Evolutionary conservation across 306 rosid species (phyloP).

Genomic region (Quercus glauca): DNA sequence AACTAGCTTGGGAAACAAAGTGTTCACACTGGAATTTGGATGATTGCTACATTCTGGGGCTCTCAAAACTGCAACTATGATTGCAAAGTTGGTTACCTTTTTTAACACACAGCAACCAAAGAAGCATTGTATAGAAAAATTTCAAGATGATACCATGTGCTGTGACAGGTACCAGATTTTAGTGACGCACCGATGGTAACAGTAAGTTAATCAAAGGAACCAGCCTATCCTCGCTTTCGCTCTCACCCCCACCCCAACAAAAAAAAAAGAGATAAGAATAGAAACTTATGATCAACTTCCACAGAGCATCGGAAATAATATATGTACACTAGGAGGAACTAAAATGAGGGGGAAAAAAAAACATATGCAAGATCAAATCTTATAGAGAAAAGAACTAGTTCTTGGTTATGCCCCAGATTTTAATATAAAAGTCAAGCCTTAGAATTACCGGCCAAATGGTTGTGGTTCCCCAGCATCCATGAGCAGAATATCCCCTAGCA

Average conservation of each 20-base stretch:
- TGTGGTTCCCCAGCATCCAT: constrained; percentile 92
- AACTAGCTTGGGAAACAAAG: neutral
- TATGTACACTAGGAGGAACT: neutral
- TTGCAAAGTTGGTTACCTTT: neutral
- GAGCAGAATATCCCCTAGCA: constrained; percentile 73
- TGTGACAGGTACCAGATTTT: neutral
- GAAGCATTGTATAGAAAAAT: neutral
- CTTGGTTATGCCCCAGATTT: neutral
- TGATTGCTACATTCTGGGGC: neutral
- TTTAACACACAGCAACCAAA: neutral
- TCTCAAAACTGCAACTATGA: neutral
- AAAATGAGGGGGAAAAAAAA: neutral
- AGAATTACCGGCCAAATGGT: constrained; percentile 60
- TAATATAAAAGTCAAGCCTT: neutral
- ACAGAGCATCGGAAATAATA: neutral
- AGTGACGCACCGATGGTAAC: neutral
- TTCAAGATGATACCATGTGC: neutral
- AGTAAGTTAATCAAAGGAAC: no score
- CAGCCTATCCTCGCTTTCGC: no score
- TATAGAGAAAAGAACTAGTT: neutral
- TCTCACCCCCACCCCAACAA: no score
- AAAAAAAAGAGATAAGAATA: no score
- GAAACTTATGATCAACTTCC: no score
- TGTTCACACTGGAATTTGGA: neutral
- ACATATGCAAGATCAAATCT: neutral